Percentiles rank a stretch among this genome's conserved stretches.
These are phyloP conservation scores for Chytriomyces hyalinus DNA, from an alignment of 192 early-diverging fungal species.

Conservation along the genomic window DNA sequence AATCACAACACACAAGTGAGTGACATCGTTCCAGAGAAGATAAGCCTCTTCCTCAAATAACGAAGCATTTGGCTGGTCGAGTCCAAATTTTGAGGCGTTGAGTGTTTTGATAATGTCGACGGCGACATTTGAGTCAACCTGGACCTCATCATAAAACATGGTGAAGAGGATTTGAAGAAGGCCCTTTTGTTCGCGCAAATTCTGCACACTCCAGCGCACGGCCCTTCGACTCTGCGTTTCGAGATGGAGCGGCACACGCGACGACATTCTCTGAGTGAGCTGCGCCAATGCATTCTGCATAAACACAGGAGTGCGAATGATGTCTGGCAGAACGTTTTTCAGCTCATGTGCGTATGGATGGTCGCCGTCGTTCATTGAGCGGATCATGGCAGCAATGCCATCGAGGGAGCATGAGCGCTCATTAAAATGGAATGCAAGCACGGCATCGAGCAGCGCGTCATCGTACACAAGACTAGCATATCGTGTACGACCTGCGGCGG, in stretches of 20 bases:
- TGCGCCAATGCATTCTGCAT: background rate
- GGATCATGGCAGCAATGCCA: constrained; percentile 32
- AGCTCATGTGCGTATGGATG: constrained; percentile 7
- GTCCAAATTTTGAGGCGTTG: constrained; percentile 37
- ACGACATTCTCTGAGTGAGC: background rate
- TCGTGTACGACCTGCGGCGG: background rate
- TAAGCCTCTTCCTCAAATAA: constrained; percentile 42
- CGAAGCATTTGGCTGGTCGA: constrained; percentile 43
- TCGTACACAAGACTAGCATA: constrained; percentile 22
- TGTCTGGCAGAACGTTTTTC: background rate
- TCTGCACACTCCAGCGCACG: constrained; percentile 45
- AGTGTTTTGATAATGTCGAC: constrained; percentile 10
- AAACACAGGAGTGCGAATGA: background rate
- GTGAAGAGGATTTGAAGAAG: constrained; percentile 52
- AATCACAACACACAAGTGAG: constrained; percentile 44
- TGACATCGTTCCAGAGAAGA: constrained; percentile 28
- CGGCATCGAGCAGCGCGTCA: constrained; percentile 27
- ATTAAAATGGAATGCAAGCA: constrained; percentile 39
- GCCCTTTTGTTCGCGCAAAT: constrained; percentile 44
- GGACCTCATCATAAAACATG: constrained; percentile 38
- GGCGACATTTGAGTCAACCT: background rate
- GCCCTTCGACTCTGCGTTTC: constrained; percentile 35
- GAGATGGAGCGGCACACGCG: constrained; percentile 35
- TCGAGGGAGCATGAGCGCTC: constrained; percentile 32
- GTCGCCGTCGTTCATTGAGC: constrained; percentile 20